Conservation (phyloP, 768 basidiomycete species). For the Amanita rimosa region DNA sequence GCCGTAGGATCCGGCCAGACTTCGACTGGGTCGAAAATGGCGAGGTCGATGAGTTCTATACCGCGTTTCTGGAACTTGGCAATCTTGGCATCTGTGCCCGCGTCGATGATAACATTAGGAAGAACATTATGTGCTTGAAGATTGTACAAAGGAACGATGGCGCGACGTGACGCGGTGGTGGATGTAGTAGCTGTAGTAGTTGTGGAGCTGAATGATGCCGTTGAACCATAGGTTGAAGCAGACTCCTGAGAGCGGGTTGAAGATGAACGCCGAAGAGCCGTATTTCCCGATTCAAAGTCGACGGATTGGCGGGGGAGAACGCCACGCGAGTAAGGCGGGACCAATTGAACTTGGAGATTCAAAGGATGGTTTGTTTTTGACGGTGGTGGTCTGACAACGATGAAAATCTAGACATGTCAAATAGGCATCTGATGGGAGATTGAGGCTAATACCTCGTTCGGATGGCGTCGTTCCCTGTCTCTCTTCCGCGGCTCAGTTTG, state of each 20-base stretch:
- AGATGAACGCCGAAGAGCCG: slow-evolving; percentile 28
- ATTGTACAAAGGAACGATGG: slow-evolving; percentile 81
- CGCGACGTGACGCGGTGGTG: slow-evolving; percentile 44
- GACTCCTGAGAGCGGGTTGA: slow-evolving; percentile 56
- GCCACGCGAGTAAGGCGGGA: slow-evolving; percentile 48
- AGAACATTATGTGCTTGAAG: slow-evolving; percentile 82
- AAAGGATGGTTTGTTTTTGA: slow-evolving; percentile 77
- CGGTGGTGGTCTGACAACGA: slow-evolving; percentile 86
- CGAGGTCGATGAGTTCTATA: slow-evolving; percentile 69
- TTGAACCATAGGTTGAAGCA: slow-evolving; percentile 24
- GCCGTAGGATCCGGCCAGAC: slow-evolving; percentile 38
- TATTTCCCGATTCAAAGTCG: slow-evolving; percentile 22
- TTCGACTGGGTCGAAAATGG: slow-evolving; percentile 72
- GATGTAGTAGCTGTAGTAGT: slow-evolving; percentile 17
- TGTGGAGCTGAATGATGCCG: slow-evolving; percentile 25
- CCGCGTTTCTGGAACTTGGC: slow-evolving; percentile 67
- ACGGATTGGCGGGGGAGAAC: slow-evolving; percentile 31
- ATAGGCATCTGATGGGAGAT: background rate
- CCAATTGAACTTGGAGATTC: slow-evolving; percentile 87
- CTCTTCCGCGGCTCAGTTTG: background rate
- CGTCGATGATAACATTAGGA: slow-evolving; percentile 78
- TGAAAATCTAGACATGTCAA: slow-evolving; percentile 55
- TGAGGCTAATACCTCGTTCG: background rate
- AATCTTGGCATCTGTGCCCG: slow-evolving; percentile 80
- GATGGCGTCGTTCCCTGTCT: background rate